Conservation (phyloP, 1,139 yeast genomes). For the Suhomyces coccinellae region DNA sequence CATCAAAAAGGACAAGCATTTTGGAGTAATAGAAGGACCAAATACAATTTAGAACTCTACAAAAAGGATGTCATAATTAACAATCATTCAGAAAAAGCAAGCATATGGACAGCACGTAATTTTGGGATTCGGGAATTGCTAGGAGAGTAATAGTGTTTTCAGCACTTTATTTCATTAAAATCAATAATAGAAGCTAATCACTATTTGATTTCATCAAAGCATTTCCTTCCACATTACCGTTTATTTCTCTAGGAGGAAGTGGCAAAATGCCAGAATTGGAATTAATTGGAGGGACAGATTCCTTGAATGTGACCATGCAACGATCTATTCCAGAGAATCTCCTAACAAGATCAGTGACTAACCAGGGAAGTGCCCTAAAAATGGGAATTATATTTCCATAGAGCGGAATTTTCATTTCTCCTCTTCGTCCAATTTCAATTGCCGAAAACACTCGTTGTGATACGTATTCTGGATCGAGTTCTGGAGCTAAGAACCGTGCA, state of each 20-base stretch:
- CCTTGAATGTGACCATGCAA: slow-evolving; percentile 35
- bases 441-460: slow-evolving; percentile 61
- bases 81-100: neutral
- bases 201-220: neutral
- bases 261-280: neutral
- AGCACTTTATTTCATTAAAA: too few species aligned
- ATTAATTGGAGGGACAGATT: neutral
- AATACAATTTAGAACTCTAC: slow-evolving; percentile 3
- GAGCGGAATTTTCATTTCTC: slow-evolving; percentile 71
- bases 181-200: neutral
- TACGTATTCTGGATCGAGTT: slow-evolving; percentile 63
- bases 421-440: slow-evolving; percentile 59
- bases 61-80: slow-evolving; percentile 4
- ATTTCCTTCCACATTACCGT: neutral
- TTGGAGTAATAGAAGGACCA: neutral
- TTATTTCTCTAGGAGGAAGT: neutral
- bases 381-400: slow-evolving; percentile 75
- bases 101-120: slow-evolving; percentile 10
- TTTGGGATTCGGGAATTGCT: slow-evolving; percentile 3
- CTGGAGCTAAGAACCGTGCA: slow-evolving; percentile 74
- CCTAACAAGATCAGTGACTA: slow-evolving; percentile 55
- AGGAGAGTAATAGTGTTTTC: neutral
- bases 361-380: slow-evolving; percentile 74
- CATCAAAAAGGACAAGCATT: slow-evolving; percentile 2
- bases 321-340: slow-evolving; percentile 62